phyloP scores from a whole-genome alignment of 305 asterid species.

The Fraxinus paxiana region DNA sequence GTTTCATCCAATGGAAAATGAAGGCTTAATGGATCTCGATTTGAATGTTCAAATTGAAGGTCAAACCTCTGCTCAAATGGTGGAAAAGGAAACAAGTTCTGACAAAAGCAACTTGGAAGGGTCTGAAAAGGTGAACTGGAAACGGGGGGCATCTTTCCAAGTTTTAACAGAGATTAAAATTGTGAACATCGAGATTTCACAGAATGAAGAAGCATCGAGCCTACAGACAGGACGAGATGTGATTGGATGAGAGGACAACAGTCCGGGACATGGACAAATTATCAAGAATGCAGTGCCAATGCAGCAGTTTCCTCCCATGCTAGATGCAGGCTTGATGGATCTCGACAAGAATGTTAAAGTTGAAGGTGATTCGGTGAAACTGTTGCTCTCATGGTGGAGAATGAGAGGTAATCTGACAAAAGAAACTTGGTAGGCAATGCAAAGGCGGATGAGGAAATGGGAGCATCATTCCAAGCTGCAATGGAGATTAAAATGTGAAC shows the following conservation, averaged over 20 bases:
- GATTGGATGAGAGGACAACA: background rate
- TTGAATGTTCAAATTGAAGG: constrained; percentile 26
- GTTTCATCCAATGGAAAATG: constrained; percentile 18
- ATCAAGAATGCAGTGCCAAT: constrained; percentile 4
- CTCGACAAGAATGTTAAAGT: constrained; percentile 21
- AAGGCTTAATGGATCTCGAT: constrained; percentile 26
- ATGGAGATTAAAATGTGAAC: constrained; percentile 29
- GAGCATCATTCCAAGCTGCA: constrained; percentile 22
- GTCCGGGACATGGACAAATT: constrained; percentile 24
- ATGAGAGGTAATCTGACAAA: constrained; percentile 28
- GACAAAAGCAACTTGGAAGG: background rate
- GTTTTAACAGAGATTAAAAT: background rate
- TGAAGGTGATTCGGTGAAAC: constrained; percentile 17
- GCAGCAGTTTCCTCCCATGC: constrained; percentile 20
- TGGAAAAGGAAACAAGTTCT: background rate
- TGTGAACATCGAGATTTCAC: background rate
- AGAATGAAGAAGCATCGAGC: background rate
- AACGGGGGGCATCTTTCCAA: background rate
- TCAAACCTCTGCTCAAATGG: constrained; percentile 5
- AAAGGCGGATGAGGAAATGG: constrained; percentile 19
- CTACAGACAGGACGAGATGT: background rate
- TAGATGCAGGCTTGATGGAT: constrained; percentile 26
- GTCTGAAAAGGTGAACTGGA: background rate
- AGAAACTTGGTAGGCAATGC: constrained; percentile 34
- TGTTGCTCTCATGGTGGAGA: constrained; percentile 24